phyloP scores from a whole-genome alignment of 139 green algal genomes.

The Zygnema circumcarinatum region DNA sequence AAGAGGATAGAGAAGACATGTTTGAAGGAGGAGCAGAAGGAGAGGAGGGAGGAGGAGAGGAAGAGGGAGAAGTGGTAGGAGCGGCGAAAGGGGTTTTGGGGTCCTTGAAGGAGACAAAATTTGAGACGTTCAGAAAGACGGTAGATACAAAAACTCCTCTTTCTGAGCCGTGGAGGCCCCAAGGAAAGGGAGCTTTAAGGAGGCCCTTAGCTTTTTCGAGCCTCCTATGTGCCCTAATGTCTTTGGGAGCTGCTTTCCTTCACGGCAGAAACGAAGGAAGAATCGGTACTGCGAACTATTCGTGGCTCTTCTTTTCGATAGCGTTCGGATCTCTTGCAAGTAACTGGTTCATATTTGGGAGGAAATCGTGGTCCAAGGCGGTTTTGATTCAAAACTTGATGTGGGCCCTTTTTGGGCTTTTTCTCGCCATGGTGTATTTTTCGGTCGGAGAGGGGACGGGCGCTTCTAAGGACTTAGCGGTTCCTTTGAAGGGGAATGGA shows the following conservation, averaged over 20 bases:
- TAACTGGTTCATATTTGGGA: background rate
- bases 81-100: too few species aligned
- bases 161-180: background rate
- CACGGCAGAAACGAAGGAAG: background rate
- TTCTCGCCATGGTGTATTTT: background rate
- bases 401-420: background rate
- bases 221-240: background rate
- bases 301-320: background rate
- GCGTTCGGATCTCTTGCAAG: background rate
- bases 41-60: background rate
- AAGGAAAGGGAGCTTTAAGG: background rate
- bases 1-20: background rate
- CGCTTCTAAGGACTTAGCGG: too few species aligned
- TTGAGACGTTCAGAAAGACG: background rate
- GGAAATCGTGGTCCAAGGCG: background rate
- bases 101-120: background rate
- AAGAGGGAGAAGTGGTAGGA: background rate
- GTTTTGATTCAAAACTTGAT: background rate
- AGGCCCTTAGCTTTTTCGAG: background rate
- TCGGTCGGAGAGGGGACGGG: too few species aligned
- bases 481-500: too few species aligned
- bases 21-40: background rate
- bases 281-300: background rate
- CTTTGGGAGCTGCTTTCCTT: background rate
- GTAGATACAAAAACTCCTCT: background rate